phyloP scores from a whole-genome alignment of 202 grass and related monocot genomes.

The Eragrostis tef region DNA sequence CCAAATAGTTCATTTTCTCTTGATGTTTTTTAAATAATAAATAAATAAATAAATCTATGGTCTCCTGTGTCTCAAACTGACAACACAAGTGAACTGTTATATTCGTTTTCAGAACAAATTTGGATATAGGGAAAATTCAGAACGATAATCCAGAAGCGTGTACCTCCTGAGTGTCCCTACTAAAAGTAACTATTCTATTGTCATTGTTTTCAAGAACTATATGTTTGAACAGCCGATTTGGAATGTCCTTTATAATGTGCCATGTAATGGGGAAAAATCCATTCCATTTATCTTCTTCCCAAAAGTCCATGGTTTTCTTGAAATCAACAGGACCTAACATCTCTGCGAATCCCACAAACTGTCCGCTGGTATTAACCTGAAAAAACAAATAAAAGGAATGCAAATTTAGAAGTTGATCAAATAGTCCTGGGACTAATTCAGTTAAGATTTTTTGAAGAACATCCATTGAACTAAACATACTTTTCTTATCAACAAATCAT shows the following conservation, averaged over 20 bases:
- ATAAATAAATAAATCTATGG: no score
- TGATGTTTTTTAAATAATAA: neutral
- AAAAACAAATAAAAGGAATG: conserved; percentile 37
- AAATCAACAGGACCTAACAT: conserved; percentile 87
- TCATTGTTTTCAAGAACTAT: conserved; percentile 89
- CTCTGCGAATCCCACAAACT: conserved; percentile 90
- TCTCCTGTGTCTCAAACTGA: no score
- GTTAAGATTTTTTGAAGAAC: neutral
- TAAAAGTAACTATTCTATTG: conserved; percentile 69
- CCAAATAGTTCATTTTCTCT: neutral
- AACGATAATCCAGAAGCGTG: conserved; percentile 19
- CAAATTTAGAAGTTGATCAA: conserved; percentile 9
- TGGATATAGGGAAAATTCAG: neutral
- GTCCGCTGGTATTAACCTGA: conserved; percentile 80
- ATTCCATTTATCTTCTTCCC: conserved; percentile 67
- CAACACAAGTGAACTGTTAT: conserved; percentile 5
- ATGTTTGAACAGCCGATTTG: conserved; percentile 66
- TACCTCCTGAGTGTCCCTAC: conserved; percentile 87
- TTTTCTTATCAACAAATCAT: neutral
- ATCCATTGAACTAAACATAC: conserved; percentile 9
- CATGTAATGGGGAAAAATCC: conserved; percentile 77
- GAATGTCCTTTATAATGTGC: conserved; percentile 82
- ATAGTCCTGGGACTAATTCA: neutral
- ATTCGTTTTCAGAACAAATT: neutral
- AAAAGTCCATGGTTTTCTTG: conserved; percentile 77